These are phyloP conservation scores for Grifola frondosa DNA, from an alignment of 1,284 basidiomycete species.

Conservation along the genomic window DNA sequence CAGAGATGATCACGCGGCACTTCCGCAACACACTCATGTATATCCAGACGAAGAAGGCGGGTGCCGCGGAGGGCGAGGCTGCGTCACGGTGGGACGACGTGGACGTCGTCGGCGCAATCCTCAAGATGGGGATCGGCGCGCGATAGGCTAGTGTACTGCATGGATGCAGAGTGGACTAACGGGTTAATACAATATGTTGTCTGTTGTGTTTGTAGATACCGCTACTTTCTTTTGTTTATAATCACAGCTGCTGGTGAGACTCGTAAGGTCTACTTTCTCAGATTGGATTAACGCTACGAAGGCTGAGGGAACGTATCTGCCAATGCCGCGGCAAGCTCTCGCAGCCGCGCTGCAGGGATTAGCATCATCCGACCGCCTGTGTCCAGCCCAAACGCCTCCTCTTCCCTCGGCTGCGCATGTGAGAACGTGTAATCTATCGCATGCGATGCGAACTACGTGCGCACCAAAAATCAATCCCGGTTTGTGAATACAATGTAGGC, in stretches of 20 bases:
- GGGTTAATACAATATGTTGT: constrained; percentile 15
- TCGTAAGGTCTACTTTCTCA: constrained; percentile 10
- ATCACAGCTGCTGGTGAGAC: constrained; percentile 18
- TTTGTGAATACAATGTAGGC: constrained; percentile 3
- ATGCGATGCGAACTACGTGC: constrained; percentile 57
- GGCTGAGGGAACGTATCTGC: constrained; percentile 30
- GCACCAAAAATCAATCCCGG: constrained; percentile 1
- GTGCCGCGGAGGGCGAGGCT: constrained; percentile 35
- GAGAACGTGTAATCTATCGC: constrained; percentile 68
- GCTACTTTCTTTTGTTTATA: constrained; percentile 20
- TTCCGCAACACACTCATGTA: constrained; percentile 88
- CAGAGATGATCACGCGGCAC: constrained; percentile 90
- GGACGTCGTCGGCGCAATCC: constrained; percentile 78
- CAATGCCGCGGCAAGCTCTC: constrained; percentile 37
- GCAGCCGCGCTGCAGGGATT: constrained; percentile 47
- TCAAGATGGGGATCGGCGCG: constrained; percentile 77
- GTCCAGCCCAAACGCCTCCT: constrained; percentile 80
- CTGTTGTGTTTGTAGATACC: constrained; percentile 20
- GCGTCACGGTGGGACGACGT: constrained; percentile 79
- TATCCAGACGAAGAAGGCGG: constrained; percentile 75
- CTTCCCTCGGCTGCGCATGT: constrained; percentile 59
- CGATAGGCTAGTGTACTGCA: constrained; percentile 10
- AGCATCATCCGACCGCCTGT: constrained; percentile 77
- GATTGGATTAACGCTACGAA: constrained; percentile 12
- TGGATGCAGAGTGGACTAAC: constrained; percentile 8